Conservation (phyloP, 2,329 filamentous ascomycete genomes). For the Fusarium avenaceum region DNA sequence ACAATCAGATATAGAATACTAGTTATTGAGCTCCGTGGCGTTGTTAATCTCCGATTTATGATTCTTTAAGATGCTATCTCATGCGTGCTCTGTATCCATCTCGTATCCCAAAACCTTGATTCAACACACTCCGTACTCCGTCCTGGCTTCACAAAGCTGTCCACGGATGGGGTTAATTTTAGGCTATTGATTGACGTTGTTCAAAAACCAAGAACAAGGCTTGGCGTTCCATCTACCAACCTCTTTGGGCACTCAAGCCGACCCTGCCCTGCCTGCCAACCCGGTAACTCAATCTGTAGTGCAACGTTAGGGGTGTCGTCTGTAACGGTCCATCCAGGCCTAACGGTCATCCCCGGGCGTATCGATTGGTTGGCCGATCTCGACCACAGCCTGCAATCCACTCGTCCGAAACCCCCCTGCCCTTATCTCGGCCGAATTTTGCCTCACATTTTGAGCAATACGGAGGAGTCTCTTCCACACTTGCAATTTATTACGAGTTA, state of each 20-base stretch:
- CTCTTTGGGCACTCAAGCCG: not conserved
- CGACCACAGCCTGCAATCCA: not conserved
- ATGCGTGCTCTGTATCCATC: not conserved
- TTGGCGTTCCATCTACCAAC: not conserved
- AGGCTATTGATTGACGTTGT: not conserved
- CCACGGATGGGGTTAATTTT: not conserved
- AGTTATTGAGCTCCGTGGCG: not conserved
- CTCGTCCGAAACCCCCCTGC: not conserved
- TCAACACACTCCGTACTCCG: not conserved
- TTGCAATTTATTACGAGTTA: too few relatives aligned
- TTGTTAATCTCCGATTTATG: not conserved
- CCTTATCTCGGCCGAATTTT: not conserved
- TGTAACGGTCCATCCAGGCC: not conserved
- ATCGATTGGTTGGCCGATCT: not conserved
- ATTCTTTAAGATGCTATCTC: not conserved
- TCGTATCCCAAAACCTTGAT: not conserved
- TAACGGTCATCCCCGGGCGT: not conserved
- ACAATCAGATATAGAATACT: not conserved
- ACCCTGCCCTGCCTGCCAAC: not conserved
- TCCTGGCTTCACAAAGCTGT: not conserved
- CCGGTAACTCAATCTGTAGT: not conserved
- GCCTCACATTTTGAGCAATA: not conserved
- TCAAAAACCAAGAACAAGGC: not conserved
- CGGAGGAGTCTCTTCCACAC: not conserved
- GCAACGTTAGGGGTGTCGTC: not conserved